Percentiles rank a stretch among this genome's conserved stretches.
phyloP scores from a whole-genome alignment of 176 grass and related monocot genomes.

The Pontederia crassipes region DNA sequence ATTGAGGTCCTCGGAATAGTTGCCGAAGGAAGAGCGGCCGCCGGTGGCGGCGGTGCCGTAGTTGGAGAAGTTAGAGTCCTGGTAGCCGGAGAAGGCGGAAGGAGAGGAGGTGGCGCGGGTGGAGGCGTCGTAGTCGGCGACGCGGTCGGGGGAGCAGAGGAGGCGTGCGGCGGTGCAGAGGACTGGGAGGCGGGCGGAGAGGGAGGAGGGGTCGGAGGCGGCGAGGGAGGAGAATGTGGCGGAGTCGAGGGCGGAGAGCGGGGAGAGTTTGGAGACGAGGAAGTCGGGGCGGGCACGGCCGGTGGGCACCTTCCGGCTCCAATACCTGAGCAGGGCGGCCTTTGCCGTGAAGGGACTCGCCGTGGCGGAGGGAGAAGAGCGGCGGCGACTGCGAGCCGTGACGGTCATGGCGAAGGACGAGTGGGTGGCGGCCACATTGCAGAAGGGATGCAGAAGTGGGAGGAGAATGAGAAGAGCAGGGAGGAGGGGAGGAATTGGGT shows the following conservation, averaged over 20 bases:
- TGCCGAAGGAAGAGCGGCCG: neutral
- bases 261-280: constrained; percentile 12
- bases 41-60: neutral
- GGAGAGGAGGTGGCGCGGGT: neutral
- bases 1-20: constrained; percentile 5
- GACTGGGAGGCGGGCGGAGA: neutral
- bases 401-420: too few relatives aligned
- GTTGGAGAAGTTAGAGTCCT: constrained; percentile 19
- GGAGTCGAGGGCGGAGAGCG: constrained; percentile 12
- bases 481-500: too few relatives aligned
- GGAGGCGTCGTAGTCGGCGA: constrained; percentile 5
- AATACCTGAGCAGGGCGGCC: constrained; percentile 12
- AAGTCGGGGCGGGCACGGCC: constrained; percentile 1
- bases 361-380: neutral
- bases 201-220: neutral
- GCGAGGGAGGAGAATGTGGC: constrained; percentile 14
- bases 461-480: too few relatives aligned
- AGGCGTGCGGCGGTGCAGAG: constrained; percentile 3
- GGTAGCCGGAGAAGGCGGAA: constrained; percentile 14
- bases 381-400: too few relatives aligned
- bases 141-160: neutral
- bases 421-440: too few relatives aligned
- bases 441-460: too few relatives aligned
- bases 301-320: constrained; percentile 13
- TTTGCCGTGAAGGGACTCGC: constrained; percentile 7